These are phyloP conservation scores for Mortierella polycephala DNA, from an alignment of 371 early-diverging fungal species.

Conservation along the genomic window DNA sequence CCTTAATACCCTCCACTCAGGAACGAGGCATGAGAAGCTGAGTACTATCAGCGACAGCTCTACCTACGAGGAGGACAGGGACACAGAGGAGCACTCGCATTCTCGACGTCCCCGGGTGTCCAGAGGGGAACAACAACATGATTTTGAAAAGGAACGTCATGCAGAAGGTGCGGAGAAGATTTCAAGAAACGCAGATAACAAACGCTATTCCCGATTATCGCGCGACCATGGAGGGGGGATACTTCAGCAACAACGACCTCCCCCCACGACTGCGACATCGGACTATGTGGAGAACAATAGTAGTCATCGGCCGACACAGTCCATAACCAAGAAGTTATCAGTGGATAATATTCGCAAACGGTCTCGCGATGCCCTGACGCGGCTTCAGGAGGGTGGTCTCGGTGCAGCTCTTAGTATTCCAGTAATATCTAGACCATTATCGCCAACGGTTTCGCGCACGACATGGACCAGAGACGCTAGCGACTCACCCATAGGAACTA, in stretches of 20 bases:
- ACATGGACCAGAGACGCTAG: neutral
- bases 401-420: slow-evolving; percentile 11
- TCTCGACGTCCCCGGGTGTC: neutral
- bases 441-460: slow-evolving; percentile 11
- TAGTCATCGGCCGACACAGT: neutral
- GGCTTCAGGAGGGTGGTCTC: slow-evolving; percentile 17
- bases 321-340: slow-evolving; percentile 4
- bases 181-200: too few species aligned
- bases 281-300: neutral
- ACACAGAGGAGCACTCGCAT: neutral
- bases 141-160: neutral
- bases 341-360: slow-evolving; percentile 26
- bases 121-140: too few species aligned
- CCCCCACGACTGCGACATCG: neutral
- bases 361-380: slow-evolving; percentile 24
- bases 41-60: slow-evolving; percentile 11
- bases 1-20: neutral
- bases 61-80: neutral
- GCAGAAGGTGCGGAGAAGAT: neutral
- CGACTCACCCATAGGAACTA: neutral
- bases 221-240: too few species aligned
- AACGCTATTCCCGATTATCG: too few species aligned
- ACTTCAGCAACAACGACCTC: too few species aligned
- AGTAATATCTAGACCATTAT: slow-evolving; percentile 21
- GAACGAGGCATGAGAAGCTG: neutral